These are phyloP conservation scores for Xylariaceae sp. DNA, from an alignment of 2,329 filamentous ascomycete genomes.

Conservation along the genomic window DNA sequence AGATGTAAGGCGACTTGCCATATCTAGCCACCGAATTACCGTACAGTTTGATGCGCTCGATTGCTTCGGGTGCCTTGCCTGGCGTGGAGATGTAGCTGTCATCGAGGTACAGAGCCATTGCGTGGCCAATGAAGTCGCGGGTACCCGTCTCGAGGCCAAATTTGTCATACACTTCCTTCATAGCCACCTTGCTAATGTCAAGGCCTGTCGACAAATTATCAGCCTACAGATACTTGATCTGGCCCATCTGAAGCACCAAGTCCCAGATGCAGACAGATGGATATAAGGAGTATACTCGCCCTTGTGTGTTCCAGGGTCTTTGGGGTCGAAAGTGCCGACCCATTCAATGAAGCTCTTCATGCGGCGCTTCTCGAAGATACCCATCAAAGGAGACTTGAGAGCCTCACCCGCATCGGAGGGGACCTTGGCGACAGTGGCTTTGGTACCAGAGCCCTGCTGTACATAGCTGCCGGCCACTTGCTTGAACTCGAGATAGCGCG, in stretches of 20 bases:
- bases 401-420: slow-evolving; percentile 90
- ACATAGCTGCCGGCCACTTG: slow-evolving; percentile 95
- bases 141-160: slow-evolving; percentile 87
- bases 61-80: slow-evolving; percentile 75
- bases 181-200: slow-evolving; percentile 72
- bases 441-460: slow-evolving; percentile 77
- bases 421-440: slow-evolving; percentile 93
- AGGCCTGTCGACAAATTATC: slow-evolving; percentile 54
- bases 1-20: slow-evolving; percentile 98
- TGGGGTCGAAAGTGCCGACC: slow-evolving; percentile 80
- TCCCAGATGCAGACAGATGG: too few relatives aligned
- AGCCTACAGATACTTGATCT: neutral
- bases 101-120: slow-evolving; percentile 92
- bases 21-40: slow-evolving; percentile 97
- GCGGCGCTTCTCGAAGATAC: slow-evolving; percentile 93
- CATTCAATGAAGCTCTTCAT: slow-evolving; percentile 97
- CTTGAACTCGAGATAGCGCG: slow-evolving; percentile 85
- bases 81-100: slow-evolving; percentile 76
- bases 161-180: slow-evolving; percentile 99
- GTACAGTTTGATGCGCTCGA: slow-evolving; percentile 91
- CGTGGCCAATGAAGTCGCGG: slow-evolving; percentile 94
- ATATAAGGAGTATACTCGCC: slow-evolving; percentile 51
- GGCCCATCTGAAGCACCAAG: neutral
- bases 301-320: slow-evolving; percentile 83
- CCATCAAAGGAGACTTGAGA: slow-evolving; percentile 89